These are phyloP conservation scores for Dalbergia cochinchinensis DNA, from an alignment of 306 rosid genomes.

Conservation along the genomic window DNA sequence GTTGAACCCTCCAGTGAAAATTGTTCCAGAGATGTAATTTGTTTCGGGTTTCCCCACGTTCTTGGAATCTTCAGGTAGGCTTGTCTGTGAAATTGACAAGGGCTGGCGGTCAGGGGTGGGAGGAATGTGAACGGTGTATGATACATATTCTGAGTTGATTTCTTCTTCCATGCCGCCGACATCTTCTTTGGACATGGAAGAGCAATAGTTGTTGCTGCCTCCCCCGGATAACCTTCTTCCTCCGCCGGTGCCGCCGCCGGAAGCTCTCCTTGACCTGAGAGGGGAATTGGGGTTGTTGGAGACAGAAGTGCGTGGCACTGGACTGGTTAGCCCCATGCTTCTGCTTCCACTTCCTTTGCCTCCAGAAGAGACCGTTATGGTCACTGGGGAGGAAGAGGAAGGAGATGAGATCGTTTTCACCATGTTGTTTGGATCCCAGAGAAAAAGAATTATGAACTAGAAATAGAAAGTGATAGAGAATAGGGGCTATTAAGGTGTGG, in stretches of 20 bases:
- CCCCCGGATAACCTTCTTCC: slow-evolving; percentile 57
- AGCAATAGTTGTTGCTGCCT: slow-evolving; percentile 47
- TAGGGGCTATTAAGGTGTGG: too few species aligned
- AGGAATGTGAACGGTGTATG: slow-evolving; percentile 86
- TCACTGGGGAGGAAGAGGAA: slow-evolving; percentile 80
- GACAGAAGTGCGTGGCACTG: slow-evolving; percentile 68
- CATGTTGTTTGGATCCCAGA: slow-evolving; percentile 39
- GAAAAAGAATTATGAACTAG: too few species aligned
- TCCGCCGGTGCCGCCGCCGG: slow-evolving; percentile 43
- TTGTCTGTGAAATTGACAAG: slow-evolving; percentile 62
- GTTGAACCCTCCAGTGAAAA: slow-evolving; percentile 82
- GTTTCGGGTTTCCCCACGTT: slow-evolving; percentile 44
- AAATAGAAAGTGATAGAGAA: background rate
- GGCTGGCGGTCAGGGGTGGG: slow-evolving; percentile 85
- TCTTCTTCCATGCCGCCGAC: slow-evolving; percentile 43
- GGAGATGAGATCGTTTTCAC: slow-evolving; percentile 67
- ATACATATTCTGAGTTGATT: slow-evolving; percentile 57
- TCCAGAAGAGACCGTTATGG: slow-evolving; percentile 75
- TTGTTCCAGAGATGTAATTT: slow-evolving; percentile 73
- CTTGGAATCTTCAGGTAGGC: slow-evolving; percentile 54
- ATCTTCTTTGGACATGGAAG: slow-evolving; percentile 55
- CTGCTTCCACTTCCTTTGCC: slow-evolving; percentile 62
- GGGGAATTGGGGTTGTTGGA: slow-evolving; percentile 81
- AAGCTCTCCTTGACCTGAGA: slow-evolving; percentile 50
- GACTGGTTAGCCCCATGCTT: slow-evolving; percentile 83